Conservation (phyloP, 805 yeast species). For the Candida golubevii region DNA sequence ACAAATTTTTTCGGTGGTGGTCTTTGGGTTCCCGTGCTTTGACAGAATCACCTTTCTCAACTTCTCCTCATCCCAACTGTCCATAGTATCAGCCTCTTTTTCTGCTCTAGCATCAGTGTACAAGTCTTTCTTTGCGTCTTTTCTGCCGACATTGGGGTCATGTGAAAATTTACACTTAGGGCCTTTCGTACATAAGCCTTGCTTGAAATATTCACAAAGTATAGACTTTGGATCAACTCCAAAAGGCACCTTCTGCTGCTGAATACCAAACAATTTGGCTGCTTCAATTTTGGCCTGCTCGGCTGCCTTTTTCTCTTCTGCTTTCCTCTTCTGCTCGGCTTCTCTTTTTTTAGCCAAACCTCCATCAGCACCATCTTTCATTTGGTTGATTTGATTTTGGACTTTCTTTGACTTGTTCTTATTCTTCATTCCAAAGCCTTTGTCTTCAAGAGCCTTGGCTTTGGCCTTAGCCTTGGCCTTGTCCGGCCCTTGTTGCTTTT, state of each 20-base stretch:
- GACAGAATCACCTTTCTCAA: slow-evolving; percentile 79
- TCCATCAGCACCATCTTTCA: slow-evolving; percentile 42
- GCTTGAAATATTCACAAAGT: slow-evolving; percentile 83
- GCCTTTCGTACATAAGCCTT: slow-evolving; percentile 81
- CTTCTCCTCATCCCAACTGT: slow-evolving; percentile 95
- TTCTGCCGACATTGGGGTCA: slow-evolving; percentile 79
- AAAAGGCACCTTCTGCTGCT: slow-evolving; percentile 82
- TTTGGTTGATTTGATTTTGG: slow-evolving; percentile 49
- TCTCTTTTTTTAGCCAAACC: slow-evolving; percentile 61
- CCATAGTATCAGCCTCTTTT: slow-evolving; percentile 86
- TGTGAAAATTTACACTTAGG: slow-evolving; percentile 90
- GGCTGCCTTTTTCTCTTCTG: slow-evolving; percentile 83
- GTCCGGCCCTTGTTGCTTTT: slow-evolving; percentile 51
- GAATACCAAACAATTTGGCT: slow-evolving; percentile 67
- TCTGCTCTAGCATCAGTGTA: slow-evolving; percentile 81
- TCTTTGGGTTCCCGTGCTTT: slow-evolving; percentile 90
- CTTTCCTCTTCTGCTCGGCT: slow-evolving; percentile 63
- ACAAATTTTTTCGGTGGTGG: slow-evolving; percentile 94
- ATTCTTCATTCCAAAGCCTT: slow-evolving; percentile 93
- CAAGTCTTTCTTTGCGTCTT: slow-evolving; percentile 83
- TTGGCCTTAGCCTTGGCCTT: slow-evolving; percentile 64
- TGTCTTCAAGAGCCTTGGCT: slow-evolving; percentile 68
- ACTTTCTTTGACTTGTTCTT: slow-evolving; percentile 93
- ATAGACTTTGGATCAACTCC: slow-evolving; percentile 97
- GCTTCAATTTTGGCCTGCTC: slow-evolving; percentile 89